Evolutionary conservation across 2,329 filamentous ascomycete species (phyloP).

Genomic region (Epichloe festucae): DNA sequence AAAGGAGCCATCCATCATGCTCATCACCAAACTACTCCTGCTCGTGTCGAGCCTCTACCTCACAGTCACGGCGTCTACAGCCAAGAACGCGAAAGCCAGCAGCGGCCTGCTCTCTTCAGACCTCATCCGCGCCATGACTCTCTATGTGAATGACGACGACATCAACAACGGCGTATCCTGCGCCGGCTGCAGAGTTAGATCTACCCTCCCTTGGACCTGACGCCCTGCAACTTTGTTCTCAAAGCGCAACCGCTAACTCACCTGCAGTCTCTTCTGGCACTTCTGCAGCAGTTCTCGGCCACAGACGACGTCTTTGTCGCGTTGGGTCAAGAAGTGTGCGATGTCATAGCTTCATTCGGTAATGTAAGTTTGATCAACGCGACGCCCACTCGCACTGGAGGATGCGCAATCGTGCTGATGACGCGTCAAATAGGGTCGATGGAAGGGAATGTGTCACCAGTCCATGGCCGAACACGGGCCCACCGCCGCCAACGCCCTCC

Average conservation of each 20-base stretch:
- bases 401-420: no score
- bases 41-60: background rate
- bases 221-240: background rate
- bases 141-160: background rate
- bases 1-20: background rate
- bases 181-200: background rate
- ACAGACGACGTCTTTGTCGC: background rate
- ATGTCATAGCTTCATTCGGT: background rate
- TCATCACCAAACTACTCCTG: background rate
- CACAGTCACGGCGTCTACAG: background rate
- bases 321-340: background rate
- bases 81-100: background rate
- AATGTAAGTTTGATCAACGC: background rate
- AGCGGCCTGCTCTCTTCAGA: background rate
- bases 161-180: background rate
- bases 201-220: background rate
- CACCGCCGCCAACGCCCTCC: background rate
- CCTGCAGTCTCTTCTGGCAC: background rate
- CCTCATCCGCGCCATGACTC: background rate
- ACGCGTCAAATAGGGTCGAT: background rate
- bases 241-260: no score
- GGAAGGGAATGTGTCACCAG: background rate
- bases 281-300: background rate
- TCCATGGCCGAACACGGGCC: background rate
- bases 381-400: no score